phyloP scores from a whole-genome alignment of 495 filamentous ascomycete species.

The Penicillium simplicissimum region DNA sequence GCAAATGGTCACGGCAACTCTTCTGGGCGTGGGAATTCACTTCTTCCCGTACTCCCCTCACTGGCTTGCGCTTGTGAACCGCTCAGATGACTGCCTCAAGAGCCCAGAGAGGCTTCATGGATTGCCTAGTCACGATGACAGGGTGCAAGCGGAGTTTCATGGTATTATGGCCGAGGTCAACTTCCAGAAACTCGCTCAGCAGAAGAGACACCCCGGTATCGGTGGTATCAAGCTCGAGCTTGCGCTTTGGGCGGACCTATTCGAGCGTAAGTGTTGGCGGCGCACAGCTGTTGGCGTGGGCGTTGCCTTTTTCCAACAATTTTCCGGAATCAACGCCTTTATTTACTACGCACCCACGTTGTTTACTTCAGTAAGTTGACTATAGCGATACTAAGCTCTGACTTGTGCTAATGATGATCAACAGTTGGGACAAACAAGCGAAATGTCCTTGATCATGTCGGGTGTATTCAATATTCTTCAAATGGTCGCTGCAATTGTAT shows the following conservation, averaged over 20 bases:
- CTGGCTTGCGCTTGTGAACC: conserved; percentile 65
- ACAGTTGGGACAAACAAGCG: background rate
- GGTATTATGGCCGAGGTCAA: conserved; percentile 6
- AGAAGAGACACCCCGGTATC: conserved; percentile 3
- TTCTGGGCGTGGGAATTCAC: conserved; percentile 63
- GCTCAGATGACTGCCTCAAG: conserved; percentile 61
- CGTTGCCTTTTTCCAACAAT: conserved; percentile 12
- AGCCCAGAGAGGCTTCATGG: conserved; percentile 43
- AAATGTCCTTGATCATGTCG: conserved; percentile 8
- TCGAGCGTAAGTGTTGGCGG: background rate
- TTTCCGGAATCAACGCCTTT: conserved; percentile 13
- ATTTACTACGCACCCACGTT: conserved; percentile 14
- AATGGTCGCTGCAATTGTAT: conserved; percentile 5
- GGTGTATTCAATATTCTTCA: conserved; percentile 5
- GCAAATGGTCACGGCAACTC: conserved; percentile 53
- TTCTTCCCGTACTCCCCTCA: conserved; percentile 72
- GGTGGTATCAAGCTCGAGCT: conserved; percentile 8
- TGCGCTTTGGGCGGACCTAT: conserved; percentile 3
- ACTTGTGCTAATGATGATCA: background rate
- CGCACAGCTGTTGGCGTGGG: conserved; percentile 9
- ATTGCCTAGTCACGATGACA: conserved; percentile 7
- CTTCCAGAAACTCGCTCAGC: conserved; percentile 8
- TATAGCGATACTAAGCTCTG: too few relatives aligned
- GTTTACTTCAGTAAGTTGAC: conserved; percentile 3
- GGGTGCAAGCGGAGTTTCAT: conserved; percentile 7